Evolutionary conservation across 2,329 filamentous ascomycete species (phyloP), one percentile per base, ranked within the genome.

Genomic region (Didymella lethalis): DNA sequence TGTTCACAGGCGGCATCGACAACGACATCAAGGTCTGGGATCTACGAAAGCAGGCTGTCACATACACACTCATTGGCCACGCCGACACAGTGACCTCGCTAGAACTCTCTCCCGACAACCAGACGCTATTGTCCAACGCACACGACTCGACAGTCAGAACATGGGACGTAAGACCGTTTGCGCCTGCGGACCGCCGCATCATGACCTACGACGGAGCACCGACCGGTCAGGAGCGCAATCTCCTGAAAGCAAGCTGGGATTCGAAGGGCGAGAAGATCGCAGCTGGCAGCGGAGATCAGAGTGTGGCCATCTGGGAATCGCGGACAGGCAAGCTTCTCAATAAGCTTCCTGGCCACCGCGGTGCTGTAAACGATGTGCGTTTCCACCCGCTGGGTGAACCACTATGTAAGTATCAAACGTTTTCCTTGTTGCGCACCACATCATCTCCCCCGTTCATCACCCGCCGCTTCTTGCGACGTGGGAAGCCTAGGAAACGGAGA

Each of bases 11-110:
- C 46, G 91, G 93, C 23, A 97, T 99, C 67, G 95, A 98, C 80
- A 97, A 98, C 74, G 93, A 96, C 69, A 96, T 99, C 75, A 92
- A 93, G 70, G 93, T 96, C 20, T 99, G 95, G 94, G 95, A 99
- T 78, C 80, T 98, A 72, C 88, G 95, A 66, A 98, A 97, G 82
- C 93, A 96, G 78, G 86, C 90, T 7, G 86, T 96, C 2, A 88
- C 92, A 6, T 97, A 98, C 78, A 90, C 90, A 1, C 89, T 99
- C 84, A 79, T 90, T 12, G 95, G 95, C 0, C 95, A 99, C 76
- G 90, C 88, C 52, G 95, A 99, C 74, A 98, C 94, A 0, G 84
- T 99, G 63, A 96, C 93, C 3, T 96, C 93, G 12, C 83, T 99
- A 46, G 85, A 90, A 53, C 86, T 98, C n/a, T 97, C 94, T 2